These are phyloP conservation scores for Gastrolobium villosum DNA, from an alignment of 306 rosid genomes.

Conservation along the genomic window DNA sequence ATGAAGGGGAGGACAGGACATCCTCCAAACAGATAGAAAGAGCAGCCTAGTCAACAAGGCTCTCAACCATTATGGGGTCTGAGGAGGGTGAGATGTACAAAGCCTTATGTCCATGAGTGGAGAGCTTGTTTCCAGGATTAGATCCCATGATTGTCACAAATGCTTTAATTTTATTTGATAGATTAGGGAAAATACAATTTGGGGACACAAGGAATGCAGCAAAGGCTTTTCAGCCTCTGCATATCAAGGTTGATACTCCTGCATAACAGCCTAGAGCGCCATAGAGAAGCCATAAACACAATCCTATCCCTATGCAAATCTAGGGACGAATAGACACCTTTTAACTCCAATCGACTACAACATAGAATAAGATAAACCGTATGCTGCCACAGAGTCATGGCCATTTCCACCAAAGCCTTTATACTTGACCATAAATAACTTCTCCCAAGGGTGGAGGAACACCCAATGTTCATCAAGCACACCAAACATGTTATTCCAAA, in stretches of 20 bases:
- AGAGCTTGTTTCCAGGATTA: neutral
- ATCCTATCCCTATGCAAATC: neutral
- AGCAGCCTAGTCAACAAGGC: neutral
- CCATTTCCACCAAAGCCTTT: neutral
- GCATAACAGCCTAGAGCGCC: neutral
- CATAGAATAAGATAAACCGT: neutral
- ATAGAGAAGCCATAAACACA: neutral
- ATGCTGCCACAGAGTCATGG: neutral
- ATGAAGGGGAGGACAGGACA: neutral
- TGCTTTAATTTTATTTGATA: neutral
- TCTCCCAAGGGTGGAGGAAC: neutral
- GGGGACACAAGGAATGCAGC: neutral
- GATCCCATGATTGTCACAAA: too few relatives aligned
- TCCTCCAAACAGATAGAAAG: neutral
- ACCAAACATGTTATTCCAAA: neutral
- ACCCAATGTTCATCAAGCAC: conserved; percentile 4
- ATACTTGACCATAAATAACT: neutral
- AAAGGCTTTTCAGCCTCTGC: neutral
- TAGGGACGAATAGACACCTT: neutral
- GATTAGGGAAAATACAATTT: neutral
- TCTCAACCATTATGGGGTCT: neutral
- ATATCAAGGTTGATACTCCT: neutral
- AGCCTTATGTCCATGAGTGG: neutral
- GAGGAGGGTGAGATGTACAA: neutral
- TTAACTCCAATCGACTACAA: neutral